phyloP scores from a whole-genome alignment of 306 rosid species.

The Boehmeria nivea region DNA sequence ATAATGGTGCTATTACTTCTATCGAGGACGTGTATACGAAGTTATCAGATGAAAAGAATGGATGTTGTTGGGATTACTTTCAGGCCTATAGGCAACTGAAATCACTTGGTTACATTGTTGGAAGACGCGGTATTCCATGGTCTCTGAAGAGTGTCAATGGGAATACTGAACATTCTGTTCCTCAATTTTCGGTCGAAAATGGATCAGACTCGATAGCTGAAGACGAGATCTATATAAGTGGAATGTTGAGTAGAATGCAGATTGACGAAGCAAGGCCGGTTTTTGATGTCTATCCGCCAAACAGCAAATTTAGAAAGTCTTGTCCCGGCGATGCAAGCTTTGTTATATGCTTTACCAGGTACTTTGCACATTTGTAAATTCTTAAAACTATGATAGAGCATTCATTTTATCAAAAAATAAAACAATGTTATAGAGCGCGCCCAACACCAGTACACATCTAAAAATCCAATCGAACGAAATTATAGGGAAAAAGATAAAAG shows the following conservation, averaged over 20 bases:
- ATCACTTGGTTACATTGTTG: slow-evolving; percentile 68
- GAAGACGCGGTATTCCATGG: slow-evolving; percentile 57
- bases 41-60: slow-evolving; percentile 29
- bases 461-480: no score
- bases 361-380: slow-evolving; percentile 18
- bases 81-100: slow-evolving; percentile 80
- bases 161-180: slow-evolving; percentile 13
- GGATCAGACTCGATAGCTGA: slow-evolving; percentile 22
- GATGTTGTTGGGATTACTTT: slow-evolving; percentile 69
- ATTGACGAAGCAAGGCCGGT: slow-evolving; percentile 43
- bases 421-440: no score
- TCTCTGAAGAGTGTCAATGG: slow-evolving; percentile 44
- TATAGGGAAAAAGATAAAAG: no score
- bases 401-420: no score
- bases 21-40: slow-evolving; percentile 52
- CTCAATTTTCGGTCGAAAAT: slow-evolving; percentile 28
- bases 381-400: not conserved
- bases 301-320: slow-evolving; percentile 74
- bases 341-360: slow-evolving; percentile 66
- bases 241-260: slow-evolving; percentile 41
- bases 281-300: slow-evolving; percentile 75
- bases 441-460: no score
- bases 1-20: slow-evolving; percentile 32
- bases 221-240: slow-evolving; percentile 25
- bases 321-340: slow-evolving; percentile 69